Conservation (phyloP, 805 yeast genomes). For the Maudiozyma serrabonitensis region DNA sequence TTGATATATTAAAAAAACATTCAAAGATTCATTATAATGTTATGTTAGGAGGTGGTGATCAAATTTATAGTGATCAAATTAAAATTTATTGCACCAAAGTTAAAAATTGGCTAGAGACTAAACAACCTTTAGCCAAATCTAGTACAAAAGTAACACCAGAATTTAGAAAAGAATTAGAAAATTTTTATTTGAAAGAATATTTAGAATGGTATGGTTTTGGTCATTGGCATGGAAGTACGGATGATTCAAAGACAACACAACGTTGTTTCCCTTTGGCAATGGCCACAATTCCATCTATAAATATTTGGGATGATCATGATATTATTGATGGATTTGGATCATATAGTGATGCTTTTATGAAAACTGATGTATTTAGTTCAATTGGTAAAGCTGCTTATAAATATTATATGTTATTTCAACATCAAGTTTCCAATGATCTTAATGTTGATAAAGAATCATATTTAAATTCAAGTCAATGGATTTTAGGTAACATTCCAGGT, state of each 20-base stretch:
- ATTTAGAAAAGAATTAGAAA: slow-evolving; percentile 44
- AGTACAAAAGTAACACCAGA: slow-evolving; percentile 38
- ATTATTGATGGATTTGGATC: slow-evolving; percentile 96
- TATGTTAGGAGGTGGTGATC: slow-evolving; percentile 98
- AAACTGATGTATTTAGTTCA: slow-evolving; percentile 51
- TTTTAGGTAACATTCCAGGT: slow-evolving; percentile 47
- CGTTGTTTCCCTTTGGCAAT: slow-evolving; percentile 60
- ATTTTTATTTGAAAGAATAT: slow-evolving; percentile 66
- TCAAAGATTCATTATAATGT: slow-evolving; percentile 65
- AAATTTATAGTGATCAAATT: slow-evolving; percentile 79
- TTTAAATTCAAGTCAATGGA: slow-evolving; percentile 47
- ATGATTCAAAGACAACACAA: slow-evolving; percentile 55
- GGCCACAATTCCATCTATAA: slow-evolving; percentile 76
- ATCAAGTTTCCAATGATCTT: slow-evolving; percentile 50
- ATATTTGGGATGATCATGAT: slow-evolving; percentile 91
- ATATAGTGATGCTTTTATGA: slow-evolving; percentile 68
- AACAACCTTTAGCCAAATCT: slow-evolving; percentile 38
- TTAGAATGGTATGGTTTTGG: slow-evolving; percentile 87
- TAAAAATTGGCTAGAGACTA: slow-evolving; percentile 49
- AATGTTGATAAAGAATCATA: slow-evolving; percentile 26
- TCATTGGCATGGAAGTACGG: slow-evolving; percentile 57
- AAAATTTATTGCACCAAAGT: slow-evolving; percentile 46
- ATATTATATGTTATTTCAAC: slow-evolving; percentile 88
- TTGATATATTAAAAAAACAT: slow-evolving; percentile 69
- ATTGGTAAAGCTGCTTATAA: slow-evolving; percentile 75